Percentiles rank a stretch among this genome's conserved stretches.
These are phyloP conservation scores for Actinomortierella ambigua DNA, from an alignment of 371 early-diverging fungal genomes.

Conservation along the genomic window DNA sequence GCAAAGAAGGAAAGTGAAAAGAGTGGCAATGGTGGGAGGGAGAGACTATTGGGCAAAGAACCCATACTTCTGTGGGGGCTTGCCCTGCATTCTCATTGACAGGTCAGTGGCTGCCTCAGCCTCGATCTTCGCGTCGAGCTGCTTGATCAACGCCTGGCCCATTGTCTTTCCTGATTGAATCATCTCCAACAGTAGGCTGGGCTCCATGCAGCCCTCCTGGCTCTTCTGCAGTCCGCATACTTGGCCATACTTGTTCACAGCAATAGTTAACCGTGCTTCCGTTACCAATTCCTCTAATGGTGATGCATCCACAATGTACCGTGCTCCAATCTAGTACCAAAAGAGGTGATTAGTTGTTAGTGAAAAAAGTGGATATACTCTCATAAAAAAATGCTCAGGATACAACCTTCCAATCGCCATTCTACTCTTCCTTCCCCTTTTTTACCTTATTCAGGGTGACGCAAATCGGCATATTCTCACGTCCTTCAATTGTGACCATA, in stretches of 20 bases:
- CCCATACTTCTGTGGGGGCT: slow-evolving; percentile 60
- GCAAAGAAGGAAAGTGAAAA: not conserved
- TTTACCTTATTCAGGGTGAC: slow-evolving; percentile 84
- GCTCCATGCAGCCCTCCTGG: slow-evolving; percentile 75
- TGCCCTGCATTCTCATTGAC: slow-evolving; percentile 52
- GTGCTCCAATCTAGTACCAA: slow-evolving; percentile 69
- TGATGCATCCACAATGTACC: slow-evolving; percentile 87
- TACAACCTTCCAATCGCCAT: too few relatives aligned
- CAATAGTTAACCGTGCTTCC: slow-evolving; percentile 77
- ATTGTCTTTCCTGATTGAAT: slow-evolving; percentile 70
- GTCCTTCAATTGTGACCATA: slow-evolving; percentile 76
- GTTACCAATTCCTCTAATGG: slow-evolving; percentile 88
- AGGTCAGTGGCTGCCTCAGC: slow-evolving; percentile 54
- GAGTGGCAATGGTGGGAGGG: too few relatives aligned
- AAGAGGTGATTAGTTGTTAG: not conserved
- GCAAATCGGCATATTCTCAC: slow-evolving; percentile 77
- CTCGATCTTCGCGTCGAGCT: slow-evolving; percentile 57
- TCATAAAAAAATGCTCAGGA: not conserved
- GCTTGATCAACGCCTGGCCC: slow-evolving; percentile 60
- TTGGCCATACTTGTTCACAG: slow-evolving; percentile 78
- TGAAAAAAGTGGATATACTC: not conserved
- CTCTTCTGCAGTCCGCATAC: slow-evolving; percentile 88
- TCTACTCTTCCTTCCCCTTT: not conserved
- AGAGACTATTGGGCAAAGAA: slow-evolving; percentile 57
- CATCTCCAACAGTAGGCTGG: slow-evolving; percentile 81